Conservation (phyloP, 2,329 filamentous ascomycete genomes). For the Podosphaera xanthii region DNA sequence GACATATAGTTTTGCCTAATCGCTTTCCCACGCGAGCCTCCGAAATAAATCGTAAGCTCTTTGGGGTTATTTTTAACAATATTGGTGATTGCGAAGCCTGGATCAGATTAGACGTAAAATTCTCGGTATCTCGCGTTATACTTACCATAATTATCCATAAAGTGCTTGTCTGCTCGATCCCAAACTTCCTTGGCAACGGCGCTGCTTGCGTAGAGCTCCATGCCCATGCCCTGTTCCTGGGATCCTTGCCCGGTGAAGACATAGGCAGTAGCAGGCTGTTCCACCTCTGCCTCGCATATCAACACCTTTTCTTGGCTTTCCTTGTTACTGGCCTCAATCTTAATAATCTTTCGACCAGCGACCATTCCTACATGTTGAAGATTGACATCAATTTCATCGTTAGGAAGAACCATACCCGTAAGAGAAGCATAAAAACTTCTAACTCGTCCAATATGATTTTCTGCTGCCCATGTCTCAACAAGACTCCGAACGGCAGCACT, state of each 20-base stretch:
- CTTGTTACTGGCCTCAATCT: slow-evolving; percentile 87
- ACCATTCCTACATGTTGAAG: slow-evolving; percentile 96
- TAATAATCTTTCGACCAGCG: slow-evolving; percentile 95
- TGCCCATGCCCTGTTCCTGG: slow-evolving; percentile 98
- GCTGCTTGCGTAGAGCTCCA: slow-evolving; percentile 92
- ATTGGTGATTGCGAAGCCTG: slow-evolving; percentile 87
- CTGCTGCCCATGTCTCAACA: slow-evolving; percentile 95
- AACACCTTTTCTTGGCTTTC: slow-evolving; percentile 94
- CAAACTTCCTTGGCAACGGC: slow-evolving; percentile 89
- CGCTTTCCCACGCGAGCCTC: slow-evolving; percentile 84
- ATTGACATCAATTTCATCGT: slow-evolving; percentile 86
- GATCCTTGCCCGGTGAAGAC: slow-evolving; percentile 97
- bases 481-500: slow-evolving; percentile 88
- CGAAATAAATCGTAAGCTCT: slow-evolving; percentile 95
- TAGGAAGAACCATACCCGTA: slow-evolving; percentile 96
- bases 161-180: slow-evolving; percentile 93
- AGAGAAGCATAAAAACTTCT: slow-evolving; percentile 91
- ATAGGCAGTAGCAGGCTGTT: slow-evolving; percentile 89
- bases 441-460: slow-evolving; percentile 94
- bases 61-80: slow-evolving; percentile 99
- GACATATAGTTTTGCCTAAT: slow-evolving; percentile 99
- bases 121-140: slow-evolving; percentile 3
- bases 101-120: slow-evolving; percentile 9
- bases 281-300: slow-evolving; percentile 84
- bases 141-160: slow-evolving; percentile 93